These are phyloP conservation scores for Barnettozyma wickerhamii DNA, from an alignment of 805 yeast species.

Conservation along the genomic window DNA sequence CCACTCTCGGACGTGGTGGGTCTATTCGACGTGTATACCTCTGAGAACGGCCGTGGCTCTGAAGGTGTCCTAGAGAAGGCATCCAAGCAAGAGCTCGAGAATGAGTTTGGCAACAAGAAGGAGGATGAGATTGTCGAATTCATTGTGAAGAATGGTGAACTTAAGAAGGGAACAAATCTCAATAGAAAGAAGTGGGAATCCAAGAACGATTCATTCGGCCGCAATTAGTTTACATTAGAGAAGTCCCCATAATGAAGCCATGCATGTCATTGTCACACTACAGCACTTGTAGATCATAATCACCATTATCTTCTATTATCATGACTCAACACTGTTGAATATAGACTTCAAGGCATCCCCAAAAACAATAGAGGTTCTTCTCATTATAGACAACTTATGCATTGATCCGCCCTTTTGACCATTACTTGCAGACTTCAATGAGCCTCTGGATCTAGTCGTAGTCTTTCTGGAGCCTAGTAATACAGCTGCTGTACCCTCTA, in stretches of 20 bases:
- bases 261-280: no score
- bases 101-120: conserved; percentile 60
- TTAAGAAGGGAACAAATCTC: conserved; percentile 35
- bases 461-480: background rate
- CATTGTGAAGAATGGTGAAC: conserved; percentile 57
- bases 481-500: background rate
- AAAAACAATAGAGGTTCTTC: conserved; percentile 20
- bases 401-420: background rate
- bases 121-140: conserved; percentile 53
- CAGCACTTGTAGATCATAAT: no score
- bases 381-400: conserved; percentile 14
- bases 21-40: conserved; percentile 58
- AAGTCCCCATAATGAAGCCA: no score
- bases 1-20: conserved; percentile 63
- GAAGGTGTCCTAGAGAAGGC: conserved; percentile 74
- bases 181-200: conserved; percentile 30
- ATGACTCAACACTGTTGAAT: conserved; percentile 7
- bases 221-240: no score
- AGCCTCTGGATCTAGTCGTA: background rate
- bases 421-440: background rate
- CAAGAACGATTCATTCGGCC: conserved; percentile 48
- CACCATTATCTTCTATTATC: no score
- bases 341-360: conserved; percentile 22
- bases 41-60: conserved; percentile 57
- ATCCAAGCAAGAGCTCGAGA: conserved; percentile 55